phyloP scores from a whole-genome alignment of 768 basidiomycete genomes.

The Royoungia palumana region DNA sequence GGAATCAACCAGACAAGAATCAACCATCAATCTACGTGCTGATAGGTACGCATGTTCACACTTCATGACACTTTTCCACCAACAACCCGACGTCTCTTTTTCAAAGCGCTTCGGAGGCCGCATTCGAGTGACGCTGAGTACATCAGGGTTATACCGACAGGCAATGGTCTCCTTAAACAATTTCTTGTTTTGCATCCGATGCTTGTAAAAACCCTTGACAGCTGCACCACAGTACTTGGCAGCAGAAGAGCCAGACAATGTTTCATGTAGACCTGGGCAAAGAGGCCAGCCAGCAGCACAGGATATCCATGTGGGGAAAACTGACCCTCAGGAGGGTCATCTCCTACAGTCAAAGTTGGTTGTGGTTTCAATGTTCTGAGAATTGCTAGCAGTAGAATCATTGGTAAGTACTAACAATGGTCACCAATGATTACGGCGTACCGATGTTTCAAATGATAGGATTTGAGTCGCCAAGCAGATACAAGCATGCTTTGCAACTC shows the following conservation, averaged over 20 bases:
- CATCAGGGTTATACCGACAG: neutral
- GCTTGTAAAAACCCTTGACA: slow-evolving; percentile 17
- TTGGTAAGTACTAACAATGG: too few relatives aligned
- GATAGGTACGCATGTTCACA: neutral
- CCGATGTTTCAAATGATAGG: too few relatives aligned
- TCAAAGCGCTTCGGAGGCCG: neutral
- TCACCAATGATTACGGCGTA: too few relatives aligned
- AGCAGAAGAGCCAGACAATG: too few relatives aligned
- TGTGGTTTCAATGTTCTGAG: neutral
- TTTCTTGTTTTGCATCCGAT: slow-evolving; percentile 8
- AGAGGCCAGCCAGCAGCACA: too few relatives aligned
- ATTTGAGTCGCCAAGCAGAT: too few relatives aligned
- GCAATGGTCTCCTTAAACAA: neutral
- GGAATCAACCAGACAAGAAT: neutral
- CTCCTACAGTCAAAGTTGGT: too few relatives aligned
- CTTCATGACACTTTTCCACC: neutral
- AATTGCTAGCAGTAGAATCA: neutral
- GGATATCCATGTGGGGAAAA: too few relatives aligned
- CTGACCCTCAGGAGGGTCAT: too few relatives aligned
- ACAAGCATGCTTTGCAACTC: too few relatives aligned
- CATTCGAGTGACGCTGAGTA: neutral
- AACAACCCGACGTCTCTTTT: neutral
- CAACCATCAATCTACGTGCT: neutral
- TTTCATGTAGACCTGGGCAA: too few relatives aligned
- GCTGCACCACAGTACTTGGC: neutral